Evolutionary conservation across 257 asterid species (phyloP).

Genomic region (Petrea volubilis): DNA sequence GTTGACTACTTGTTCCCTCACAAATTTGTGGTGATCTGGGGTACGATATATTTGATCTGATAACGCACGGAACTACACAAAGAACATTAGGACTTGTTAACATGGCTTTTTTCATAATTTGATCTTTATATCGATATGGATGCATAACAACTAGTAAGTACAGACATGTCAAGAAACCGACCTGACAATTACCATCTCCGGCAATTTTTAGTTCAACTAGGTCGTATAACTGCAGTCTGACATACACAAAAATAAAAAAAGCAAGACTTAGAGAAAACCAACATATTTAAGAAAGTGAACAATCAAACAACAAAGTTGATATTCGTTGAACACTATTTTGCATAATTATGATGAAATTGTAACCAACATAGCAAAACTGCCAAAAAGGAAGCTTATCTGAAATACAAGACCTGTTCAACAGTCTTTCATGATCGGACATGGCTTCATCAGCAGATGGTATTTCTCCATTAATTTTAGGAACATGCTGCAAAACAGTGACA

Average conservation of each 20-base stretch:
- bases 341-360: background rate
- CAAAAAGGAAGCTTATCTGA: background rate
- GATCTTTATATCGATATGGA: background rate
- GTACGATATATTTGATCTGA: conserved; percentile 94
- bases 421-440: conserved; percentile 77
- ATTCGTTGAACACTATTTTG: background rate
- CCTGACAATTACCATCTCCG: conserved; percentile 98
- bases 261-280: background rate
- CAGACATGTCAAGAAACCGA: conserved; percentile 30
- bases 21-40: conserved; percentile 76
- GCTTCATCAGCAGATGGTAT: conserved; percentile 88
- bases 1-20: conserved; percentile 68
- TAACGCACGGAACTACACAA: conserved; percentile 69
- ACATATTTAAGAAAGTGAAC: background rate
- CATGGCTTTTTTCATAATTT: background rate
- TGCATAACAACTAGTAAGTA: background rate
- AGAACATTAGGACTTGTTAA: background rate
- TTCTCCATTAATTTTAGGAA: conserved; percentile 86
- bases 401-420: conserved; percentile 61
- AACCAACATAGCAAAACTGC: background rate
- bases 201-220: conserved; percentile 70
- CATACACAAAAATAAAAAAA: conserved; percentile 5
- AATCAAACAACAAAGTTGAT: background rate
- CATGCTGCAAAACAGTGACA: conserved; percentile 63
- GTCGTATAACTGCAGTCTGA: conserved; percentile 76